A percentile compares a stretch with the other conserved stretches of the same genome.
Evolutionary conservation across 2,329 filamentous ascomycete species (phyloP).

Genomic region (Nemania abortiva): DNA sequence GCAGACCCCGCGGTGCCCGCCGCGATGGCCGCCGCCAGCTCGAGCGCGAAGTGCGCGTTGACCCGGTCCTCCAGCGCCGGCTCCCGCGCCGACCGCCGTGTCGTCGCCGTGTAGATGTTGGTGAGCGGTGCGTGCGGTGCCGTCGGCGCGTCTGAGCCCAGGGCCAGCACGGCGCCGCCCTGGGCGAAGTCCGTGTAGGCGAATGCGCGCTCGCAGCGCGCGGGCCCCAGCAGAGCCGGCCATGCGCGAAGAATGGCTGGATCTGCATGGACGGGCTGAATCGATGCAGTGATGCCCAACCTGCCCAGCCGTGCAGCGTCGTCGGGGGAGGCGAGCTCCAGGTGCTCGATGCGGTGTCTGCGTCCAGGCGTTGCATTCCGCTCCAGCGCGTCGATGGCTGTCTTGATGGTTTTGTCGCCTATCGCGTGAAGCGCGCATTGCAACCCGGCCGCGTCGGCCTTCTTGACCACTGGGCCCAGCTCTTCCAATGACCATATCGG

Average conservation of each 20-base stretch:
- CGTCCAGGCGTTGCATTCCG: conserved; percentile 56
- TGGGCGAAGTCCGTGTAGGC: conserved; percentile 71
- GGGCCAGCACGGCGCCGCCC: conserved; percentile 58
- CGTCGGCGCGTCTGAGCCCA: conserved; percentile 62
- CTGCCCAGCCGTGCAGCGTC: conserved; percentile 69
- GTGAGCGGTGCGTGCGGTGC: conserved; percentile 58
- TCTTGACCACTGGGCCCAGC: conserved; percentile 65
- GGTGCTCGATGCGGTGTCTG: conserved; percentile 73
- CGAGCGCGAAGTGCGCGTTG: conserved; percentile 58
- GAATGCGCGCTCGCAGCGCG: conserved; percentile 69
- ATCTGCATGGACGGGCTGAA: conserved; percentile 70
- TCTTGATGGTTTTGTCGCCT: conserved; percentile 69
- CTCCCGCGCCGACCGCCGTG: conserved; percentile 57
- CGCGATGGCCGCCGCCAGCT: conserved; percentile 55
- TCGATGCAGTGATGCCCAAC: conserved; percentile 70
- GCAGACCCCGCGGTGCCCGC: conserved; percentile 59
- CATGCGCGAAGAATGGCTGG: conserved; percentile 72
- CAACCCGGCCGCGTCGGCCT: conserved; percentile 65
- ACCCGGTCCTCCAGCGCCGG: conserved; percentile 53
- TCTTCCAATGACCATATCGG: conserved; percentile 67
- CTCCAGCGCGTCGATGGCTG: conserved; percentile 69
- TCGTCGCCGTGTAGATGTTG: conserved; percentile 62
- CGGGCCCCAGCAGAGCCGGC: conserved; percentile 66
- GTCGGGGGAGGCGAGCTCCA: conserved; percentile 67
- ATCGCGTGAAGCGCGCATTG: conserved; percentile 76